phyloP scores from a whole-genome alignment of 306 rosid genomes.

The Dalbergia cultrata region DNA sequence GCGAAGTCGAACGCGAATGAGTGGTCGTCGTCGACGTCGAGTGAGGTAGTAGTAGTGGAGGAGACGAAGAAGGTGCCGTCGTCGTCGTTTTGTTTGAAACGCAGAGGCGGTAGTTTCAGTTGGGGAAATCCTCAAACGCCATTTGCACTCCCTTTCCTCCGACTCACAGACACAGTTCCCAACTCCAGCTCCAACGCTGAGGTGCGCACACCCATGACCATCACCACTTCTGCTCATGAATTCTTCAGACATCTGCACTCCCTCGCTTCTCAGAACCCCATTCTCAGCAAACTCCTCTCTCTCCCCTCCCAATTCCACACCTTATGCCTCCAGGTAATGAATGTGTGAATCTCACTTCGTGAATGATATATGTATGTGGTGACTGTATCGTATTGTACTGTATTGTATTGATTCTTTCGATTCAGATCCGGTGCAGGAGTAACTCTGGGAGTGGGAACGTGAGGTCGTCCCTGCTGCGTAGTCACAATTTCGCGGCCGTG shows the following conservation, averaged over 20 bases:
- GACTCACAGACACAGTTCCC: constrained; percentile 51
- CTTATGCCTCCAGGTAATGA: constrained; percentile 66
- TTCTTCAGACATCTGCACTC: constrained; percentile 54
- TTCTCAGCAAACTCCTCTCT: constrained; percentile 61
- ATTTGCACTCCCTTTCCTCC: constrained; percentile 61
- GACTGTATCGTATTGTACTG: too few species aligned
- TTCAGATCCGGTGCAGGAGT: constrained; percentile 69
- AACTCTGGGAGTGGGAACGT: constrained; percentile 50
- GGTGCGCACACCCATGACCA: constrained; percentile 53
- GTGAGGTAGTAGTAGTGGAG: constrained; percentile 40
- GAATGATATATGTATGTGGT: too few species aligned
- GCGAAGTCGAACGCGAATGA: constrained; percentile 39
- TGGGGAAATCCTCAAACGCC: constrained; percentile 64
- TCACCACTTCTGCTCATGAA: constrained; percentile 49
- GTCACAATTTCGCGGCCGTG: constrained; percentile 85
- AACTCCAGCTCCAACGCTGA: constrained; percentile 40
- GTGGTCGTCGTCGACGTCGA: constrained; percentile 41
- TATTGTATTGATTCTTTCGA: constrained; percentile 16
- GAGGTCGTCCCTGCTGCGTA: constrained; percentile 34
- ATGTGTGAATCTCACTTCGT: too few species aligned
- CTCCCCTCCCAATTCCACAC: constrained; percentile 58
- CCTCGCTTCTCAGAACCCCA: constrained; percentile 65
- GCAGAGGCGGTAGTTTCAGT: constrained; percentile 41
- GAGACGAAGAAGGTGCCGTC: constrained; percentile 44
- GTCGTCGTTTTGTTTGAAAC: constrained; percentile 50